Base-by-base conservation (phyloP, 2,329 filamentous ascomycete species). In the Exophiala viscosa region DNA sequence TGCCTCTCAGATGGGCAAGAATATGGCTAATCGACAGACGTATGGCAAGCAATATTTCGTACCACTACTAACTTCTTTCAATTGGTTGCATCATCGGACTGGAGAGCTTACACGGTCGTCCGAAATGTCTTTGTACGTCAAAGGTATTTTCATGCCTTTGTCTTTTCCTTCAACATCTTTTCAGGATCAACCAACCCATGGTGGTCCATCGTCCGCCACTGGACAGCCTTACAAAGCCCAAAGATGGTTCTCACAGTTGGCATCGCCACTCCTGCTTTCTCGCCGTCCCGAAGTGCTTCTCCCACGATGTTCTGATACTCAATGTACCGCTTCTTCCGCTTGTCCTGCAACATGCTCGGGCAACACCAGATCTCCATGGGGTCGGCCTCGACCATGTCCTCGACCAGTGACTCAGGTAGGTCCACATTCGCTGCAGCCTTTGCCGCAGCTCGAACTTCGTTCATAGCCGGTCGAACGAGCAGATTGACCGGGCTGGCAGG, bases 231-330 rank as follows among this genome's bases (percentile, higher is more conserved):
- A 48, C 65, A 56, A 4, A 67, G 48, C 2, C 54, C 57, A 52
- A 68, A 69, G n/a, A 68, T 35, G 13, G 57, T 60, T 9, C 50
- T 58, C 10, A 67, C 42, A 3, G 57, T 64, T 2, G 65, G 66
- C 57, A 64, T 63, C 3, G 60, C 34, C 7, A 83, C 77, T 1
- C 78, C 78, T 0, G 69, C 64, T 31, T 62, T 64, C 57, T 73
- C 72, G 0, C 73, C 80, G 58, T 78, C 79, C 2, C 76, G 67
- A 41, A 83, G 54, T n/a, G 79, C 78, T 66, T 82, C 80, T 1
- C 79, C 79, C 3, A 82, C 64, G 33, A 83, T 72, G 55, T 76
- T 80, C 62, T 83, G 79, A 43, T 75, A 73, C 63, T 84, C 80
- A 53, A 79, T 76, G 47, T 73, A 78, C 57, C 80, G 80, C 13